Percentiles rank a stretch among this genome's conserved stretches.
Evolutionary conservation across 2,329 filamentous ascomycete genomes (phyloP).

Genomic region (Alternaria rosae): DNA sequence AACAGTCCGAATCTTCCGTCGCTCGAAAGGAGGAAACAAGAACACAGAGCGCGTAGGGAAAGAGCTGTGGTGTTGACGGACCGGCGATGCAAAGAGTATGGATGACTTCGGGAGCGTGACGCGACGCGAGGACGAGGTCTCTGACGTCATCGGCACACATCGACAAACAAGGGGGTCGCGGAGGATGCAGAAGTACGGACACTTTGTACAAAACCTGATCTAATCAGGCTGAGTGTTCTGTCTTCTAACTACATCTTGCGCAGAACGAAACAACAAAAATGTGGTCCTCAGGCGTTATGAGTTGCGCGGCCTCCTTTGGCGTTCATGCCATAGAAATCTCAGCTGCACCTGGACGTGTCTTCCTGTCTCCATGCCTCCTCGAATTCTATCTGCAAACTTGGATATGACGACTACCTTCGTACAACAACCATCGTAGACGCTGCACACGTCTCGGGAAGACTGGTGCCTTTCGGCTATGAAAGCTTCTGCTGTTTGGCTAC

Average conservation of each 20-base stretch:
- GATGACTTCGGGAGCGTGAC: no score
- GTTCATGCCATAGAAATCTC: background rate
- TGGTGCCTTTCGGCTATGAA: background rate
- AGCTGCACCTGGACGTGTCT: background rate
- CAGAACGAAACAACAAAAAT: background rate
- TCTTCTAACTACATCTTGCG: background rate
- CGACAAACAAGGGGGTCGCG: background rate
- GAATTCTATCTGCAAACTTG: background rate
- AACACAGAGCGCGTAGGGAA: background rate
- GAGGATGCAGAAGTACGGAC: background rate
- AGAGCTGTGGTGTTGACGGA: background rate
- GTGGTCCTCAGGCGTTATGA: no score
- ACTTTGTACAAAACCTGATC: background rate
- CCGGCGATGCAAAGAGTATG: background rate
- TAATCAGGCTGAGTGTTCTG: background rate
- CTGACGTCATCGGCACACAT: background rate
- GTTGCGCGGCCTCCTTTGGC: background rate
- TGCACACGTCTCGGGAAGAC: background rate
- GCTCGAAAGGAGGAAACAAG: background rate
- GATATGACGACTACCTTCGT: background rate
- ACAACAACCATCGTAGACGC: background rate
- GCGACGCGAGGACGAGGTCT: background rate
- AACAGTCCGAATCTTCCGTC: conserved; percentile 12
- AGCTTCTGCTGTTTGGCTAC: background rate
- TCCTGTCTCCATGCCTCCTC: background rate